Evolutionary conservation across 768 basidiomycete genomes (phyloP).

Genomic region (Clavaria fumosa): DNA sequence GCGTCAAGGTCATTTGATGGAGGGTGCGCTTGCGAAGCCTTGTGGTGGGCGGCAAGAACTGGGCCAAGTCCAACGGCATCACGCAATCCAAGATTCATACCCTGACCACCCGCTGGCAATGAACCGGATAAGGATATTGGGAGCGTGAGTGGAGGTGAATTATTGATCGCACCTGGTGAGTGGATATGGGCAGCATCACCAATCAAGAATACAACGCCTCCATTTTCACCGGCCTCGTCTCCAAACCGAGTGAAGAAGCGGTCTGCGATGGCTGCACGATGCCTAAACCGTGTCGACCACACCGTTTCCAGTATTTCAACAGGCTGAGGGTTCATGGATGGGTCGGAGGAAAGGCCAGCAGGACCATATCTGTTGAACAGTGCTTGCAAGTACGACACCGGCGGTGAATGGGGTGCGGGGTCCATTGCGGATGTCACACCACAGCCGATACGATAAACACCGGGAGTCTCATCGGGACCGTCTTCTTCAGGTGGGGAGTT

Average conservation of each 20-base stretch:
- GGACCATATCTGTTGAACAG: conserved; percentile 28
- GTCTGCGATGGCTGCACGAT: conserved; percentile 29
- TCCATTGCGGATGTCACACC: conserved; percentile 23
- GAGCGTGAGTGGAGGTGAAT: too few relatives aligned
- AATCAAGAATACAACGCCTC: conserved; percentile 13
- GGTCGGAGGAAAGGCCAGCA: conserved; percentile 18
- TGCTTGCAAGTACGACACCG: conserved; percentile 28
- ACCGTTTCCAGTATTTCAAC: conserved; percentile 22
- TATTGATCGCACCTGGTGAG: too few relatives aligned
- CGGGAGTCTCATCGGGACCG: conserved; percentile 10
- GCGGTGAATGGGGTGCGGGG: conserved; percentile 22
- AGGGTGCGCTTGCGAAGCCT: conserved; percentile 8
- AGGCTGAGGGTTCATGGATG: conserved; percentile 20
- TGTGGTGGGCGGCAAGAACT: conserved; percentile 22
- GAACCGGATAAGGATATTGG: too few relatives aligned
- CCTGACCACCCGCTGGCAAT: conserved; percentile 41
- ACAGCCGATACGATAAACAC: conserved; percentile 26
- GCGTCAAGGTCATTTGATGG: conserved; percentile 15
- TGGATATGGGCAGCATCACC: conserved; percentile 40
- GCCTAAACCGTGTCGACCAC: conserved; percentile 35
- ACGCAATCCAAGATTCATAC: conserved; percentile 44
- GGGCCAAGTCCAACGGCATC: conserved; percentile 33
- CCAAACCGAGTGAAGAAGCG: conserved; percentile 19
- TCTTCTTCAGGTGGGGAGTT: conserved; percentile 7
- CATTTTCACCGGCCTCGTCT: conserved; percentile 7